Base-by-base conservation (phyloP, 805 yeast species). In the Monosporozyma servazzii region DNA sequence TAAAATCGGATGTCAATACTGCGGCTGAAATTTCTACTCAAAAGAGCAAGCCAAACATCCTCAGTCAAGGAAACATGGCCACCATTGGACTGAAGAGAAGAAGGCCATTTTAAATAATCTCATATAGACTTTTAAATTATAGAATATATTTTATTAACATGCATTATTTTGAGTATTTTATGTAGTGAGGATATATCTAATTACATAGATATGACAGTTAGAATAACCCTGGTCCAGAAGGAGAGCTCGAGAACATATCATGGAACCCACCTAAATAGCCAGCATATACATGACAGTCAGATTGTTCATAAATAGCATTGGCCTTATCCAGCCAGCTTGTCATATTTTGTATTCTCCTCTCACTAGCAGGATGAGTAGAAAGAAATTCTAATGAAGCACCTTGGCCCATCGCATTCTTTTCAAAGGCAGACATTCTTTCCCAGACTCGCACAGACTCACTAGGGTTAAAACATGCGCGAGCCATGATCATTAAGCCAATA, bases 401-500 rank as follows among this genome's bases (percentile, higher is more conserved):
- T 7, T 51, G 52, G 25, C 57, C 62, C 47, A 56, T 54, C 50
- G 57, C 57, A 37, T 61, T 58, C 47, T 72, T 68, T 61, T 79
- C 84, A 61, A 70, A 73, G 21, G 67, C 59, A 20, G 78, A 67
- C 96, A 91, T 90, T 51, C 96, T 75, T 49, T 75, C 67, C 99
- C 99, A 93, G 52, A 93, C 76, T 10, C 70, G 71, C 0, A 84
- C 79, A 0, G 96, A 85, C 57, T 82, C 88, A 17, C 70, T 69
- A 5, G 96, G 89, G 56, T 90, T 71, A 66, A 76, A 93, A 65
- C 99, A 93, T 46, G 95, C 95, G 53, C 81, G 73, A 2, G 96
- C 80, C 96, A 91, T 87, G 57, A 91, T 74, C 81, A 88, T 84
- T 54, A 93, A 71, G 0, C 99, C 99, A 30, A 93, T 90, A 60